Evolutionary conservation across 108 stramenopile species (phyloP).

Genomic region (Heterococcus sp.): DNA sequence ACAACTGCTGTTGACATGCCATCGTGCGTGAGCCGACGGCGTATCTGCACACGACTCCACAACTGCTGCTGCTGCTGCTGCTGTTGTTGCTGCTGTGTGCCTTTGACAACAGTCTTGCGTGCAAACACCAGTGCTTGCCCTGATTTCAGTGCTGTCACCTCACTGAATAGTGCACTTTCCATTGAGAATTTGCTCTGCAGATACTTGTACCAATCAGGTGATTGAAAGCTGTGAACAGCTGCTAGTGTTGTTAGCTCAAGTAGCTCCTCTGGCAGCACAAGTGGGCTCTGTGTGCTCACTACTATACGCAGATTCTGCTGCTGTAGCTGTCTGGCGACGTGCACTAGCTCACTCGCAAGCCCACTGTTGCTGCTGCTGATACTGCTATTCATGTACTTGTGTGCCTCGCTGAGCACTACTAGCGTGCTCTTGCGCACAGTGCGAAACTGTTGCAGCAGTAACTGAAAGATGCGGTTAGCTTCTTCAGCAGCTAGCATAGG

Average conservation of each 20-base stretch:
- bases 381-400: neutral
- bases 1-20: no score
- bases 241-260: neutral
- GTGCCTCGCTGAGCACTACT: neutral
- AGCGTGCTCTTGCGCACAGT: neutral
- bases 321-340: slow-evolving; percentile 49
- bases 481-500: neutral
- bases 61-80: no score
- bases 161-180: neutral
- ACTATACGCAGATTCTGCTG: slow-evolving; percentile 50
- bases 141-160: neutral
- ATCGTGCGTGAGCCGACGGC: neutral
- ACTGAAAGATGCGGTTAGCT: neutral
- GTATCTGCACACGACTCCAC: neutral
- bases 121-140: neutral
- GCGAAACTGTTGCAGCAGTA: neutral
- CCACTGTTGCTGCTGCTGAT: slow-evolving; percentile 8
- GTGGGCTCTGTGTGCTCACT: slow-evolving; percentile 33
- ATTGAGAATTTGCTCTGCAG: neutral
- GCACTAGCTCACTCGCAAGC: slow-evolving; percentile 47
- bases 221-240: neutral
- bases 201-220: neutral
- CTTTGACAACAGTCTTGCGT: neutral
- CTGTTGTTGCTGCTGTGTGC: no score
- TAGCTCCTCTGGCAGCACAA: neutral